Evolutionary conservation across 306 rosid genomes (phyloP), one percentile per base, ranked within the genome.

Genomic region (Rosa lucieae): DNA sequence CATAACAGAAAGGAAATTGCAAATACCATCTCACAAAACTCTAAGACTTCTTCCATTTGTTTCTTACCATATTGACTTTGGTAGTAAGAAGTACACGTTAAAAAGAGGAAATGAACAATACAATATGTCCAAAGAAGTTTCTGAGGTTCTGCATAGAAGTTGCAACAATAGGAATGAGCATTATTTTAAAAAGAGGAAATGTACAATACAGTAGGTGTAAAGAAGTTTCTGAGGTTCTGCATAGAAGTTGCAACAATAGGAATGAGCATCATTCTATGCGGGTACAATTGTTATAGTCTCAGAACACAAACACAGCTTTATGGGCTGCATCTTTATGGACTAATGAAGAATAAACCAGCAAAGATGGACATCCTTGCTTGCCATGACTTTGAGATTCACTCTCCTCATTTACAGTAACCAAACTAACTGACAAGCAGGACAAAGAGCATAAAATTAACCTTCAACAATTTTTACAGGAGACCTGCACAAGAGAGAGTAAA

Each of bases 381-480:
- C 46, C 51, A 71, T 55, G 55, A 32, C 18, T 39, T 72, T 44
- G 67, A 67, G 46, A 51, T 53, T 67, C 56, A 21, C 37, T 71
- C 44, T 35, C 67, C n/a, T 56, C 56, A 21, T 67, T 72, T 17
- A 63, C 23, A 44, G 46, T 39, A 67, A 51, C 72, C 20, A 65
- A 42, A 62, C 26, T 35, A 26, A 70, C 18, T 18, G 72, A 55
- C 66, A 43, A 73, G 67, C 77, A 52, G 20, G 49, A 68, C 52
- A 67, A 77, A 61, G 46, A 68, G 51, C 72, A 65, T 73, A 62
- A 69, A 73, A 74, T 88, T 79, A 94, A 80, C 98, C 98, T 85
- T 90, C 97, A 66, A 94, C 91, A 14, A 92, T 84, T 89, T 94
- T 94, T 62, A 94, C 97, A 7, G 88, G 75, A 86, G 97, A 84